Evolutionary conservation across 257 asterid species (phyloP), one percentile per base, ranked within the genome.

Genomic region (Gardenia jasminoides): DNA sequence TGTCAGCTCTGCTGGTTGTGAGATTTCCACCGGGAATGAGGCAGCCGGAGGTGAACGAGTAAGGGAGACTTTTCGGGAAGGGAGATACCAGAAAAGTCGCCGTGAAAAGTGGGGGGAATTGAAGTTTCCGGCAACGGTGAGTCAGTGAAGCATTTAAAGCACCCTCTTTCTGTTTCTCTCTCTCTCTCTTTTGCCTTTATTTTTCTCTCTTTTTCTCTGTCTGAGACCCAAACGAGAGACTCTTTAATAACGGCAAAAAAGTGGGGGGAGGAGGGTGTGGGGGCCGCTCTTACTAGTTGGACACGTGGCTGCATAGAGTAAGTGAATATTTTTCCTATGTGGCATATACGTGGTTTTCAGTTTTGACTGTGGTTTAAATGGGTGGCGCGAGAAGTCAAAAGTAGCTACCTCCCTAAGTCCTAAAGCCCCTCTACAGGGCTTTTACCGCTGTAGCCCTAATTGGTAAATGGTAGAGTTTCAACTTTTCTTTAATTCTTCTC

Each of bases 211-310:
- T 71, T 75, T 70, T 36, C 64, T 73, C 82, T 36, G 72, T 75
- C 68, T 72, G 70, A 74, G 84, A 74, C 75, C 11, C 80, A 61
- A 84, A 82, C 83, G 66, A 36, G 76, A 65, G 86, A 72, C 39
- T 0, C 41, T 83, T 86, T 85, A 82, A 88, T 86, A 89, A 90
- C 88, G 88, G 88, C 85, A 80, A 83, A 76, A 59, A 46, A 54
- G 67, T 52, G 80, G 74, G 69, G 79, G 72, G 54, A 12, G 66
- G 68, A 70, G 52, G 39, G 39, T 22, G 52, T 10, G 33, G 77
- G 83, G 82, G 68, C 72, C 83, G 65, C 83, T 67, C 76, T 83
- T 68, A 81, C 64, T 80, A 52, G 69, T 30, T 36, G 30, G 77
- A 83, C 88, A 84, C 89, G 89, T 84, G 90, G 78, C 82, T 0